Evolutionary conservation across 768 basidiomycete genomes (phyloP).

Genomic region (Trichaptum fuscoviolaceum): DNA sequence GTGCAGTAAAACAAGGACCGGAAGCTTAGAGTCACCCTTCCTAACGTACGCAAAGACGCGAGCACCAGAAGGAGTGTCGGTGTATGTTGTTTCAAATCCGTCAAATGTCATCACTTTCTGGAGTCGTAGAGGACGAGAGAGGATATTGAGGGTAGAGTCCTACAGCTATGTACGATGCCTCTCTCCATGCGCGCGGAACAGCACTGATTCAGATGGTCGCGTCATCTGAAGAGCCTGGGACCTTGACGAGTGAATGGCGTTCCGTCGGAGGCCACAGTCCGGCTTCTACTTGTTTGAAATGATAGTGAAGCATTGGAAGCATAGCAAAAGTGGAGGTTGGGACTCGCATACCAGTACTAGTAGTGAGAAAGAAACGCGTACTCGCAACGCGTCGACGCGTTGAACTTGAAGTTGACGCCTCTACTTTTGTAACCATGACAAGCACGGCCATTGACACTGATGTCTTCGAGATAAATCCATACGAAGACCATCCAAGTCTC

Average conservation of each 20-base stretch:
- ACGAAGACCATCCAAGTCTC: conserved; percentile 63
- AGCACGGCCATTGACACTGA: conserved; percentile 26
- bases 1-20: conserved; percentile 17
- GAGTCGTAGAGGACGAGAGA: background rate
- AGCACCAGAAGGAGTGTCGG: conserved; percentile 9
- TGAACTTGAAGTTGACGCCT: too few relatives aligned
- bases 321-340: background rate
- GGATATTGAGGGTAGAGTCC: background rate
- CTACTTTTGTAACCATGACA: conserved; percentile 15
- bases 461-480: conserved; percentile 62
- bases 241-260: background rate
- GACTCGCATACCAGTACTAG: too few relatives aligned
- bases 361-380: too few relatives aligned
- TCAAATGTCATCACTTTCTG: conserved; percentile 5
- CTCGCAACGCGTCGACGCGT: background rate
- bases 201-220: background rate
- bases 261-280: background rate
- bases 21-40: background rate
- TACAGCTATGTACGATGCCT: too few relatives aligned
- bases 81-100: conserved; percentile 4
- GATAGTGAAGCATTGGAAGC: too few relatives aligned
- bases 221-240: background rate
- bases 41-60: conserved; percentile 10
- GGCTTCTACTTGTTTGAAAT: too few relatives aligned
- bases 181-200: too few relatives aligned